These are phyloP conservation scores for Senna tora DNA, from an alignment of 306 rosid genomes.

Conservation along the genomic window DNA sequence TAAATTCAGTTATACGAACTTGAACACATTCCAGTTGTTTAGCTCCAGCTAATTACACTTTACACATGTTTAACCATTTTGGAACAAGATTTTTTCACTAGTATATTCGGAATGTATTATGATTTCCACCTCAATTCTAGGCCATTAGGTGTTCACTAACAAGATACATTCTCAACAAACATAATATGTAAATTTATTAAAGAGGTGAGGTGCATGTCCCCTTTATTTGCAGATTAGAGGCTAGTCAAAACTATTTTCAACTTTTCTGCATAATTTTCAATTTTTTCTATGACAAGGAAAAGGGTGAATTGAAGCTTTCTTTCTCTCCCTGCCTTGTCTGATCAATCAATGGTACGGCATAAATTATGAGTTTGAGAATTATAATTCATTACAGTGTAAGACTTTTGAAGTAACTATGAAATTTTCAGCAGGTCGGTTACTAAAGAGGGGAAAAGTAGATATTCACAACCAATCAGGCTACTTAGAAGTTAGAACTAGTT, in stretches of 20 bases:
- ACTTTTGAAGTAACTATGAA: neutral
- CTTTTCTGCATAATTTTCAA: neutral
- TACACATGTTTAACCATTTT: neutral
- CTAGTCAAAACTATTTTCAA: neutral
- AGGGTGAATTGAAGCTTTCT: neutral
- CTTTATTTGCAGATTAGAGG: neutral
- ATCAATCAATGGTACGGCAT: neutral
- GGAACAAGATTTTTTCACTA: neutral
- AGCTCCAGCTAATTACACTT: neutral
- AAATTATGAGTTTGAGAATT: neutral
- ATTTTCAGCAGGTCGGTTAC: no score
- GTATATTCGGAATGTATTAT: neutral
- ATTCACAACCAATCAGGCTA: neutral
- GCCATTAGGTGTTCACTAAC: conserved; percentile 1
- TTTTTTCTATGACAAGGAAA: neutral
- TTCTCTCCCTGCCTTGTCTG: neutral
- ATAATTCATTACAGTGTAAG: neutral
- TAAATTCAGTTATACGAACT: conserved; percentile 2
- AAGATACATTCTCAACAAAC: conserved; percentile 11
- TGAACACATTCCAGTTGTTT: conserved; percentile 3
- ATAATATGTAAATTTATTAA: neutral
- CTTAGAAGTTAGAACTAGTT: neutral
- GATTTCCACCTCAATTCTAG: neutral
- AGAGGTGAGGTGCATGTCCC: neutral
- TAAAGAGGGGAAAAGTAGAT: neutral